A percentile compares a stretch with the other conserved stretches of the same genome.
These are phyloP conservation scores for Eutypa lata DNA, from an alignment of 2,329 filamentous ascomycete species.

Conservation along the genomic window DNA sequence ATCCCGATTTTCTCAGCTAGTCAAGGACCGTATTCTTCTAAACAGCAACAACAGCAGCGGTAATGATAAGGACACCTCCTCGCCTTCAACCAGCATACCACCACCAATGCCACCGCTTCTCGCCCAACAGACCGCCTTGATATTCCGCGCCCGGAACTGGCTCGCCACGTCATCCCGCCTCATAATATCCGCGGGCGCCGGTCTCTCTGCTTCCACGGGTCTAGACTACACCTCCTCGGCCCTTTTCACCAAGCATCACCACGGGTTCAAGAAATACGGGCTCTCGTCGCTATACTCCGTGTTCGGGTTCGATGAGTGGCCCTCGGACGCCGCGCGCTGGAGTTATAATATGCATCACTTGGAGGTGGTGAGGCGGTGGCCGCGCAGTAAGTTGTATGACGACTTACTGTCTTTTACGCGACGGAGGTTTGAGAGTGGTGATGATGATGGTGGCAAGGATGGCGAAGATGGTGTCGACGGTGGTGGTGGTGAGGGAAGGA, in stretches of 20 bases:
- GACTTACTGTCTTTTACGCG: slow-evolving; percentile 22
- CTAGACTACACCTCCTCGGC: slow-evolving; percentile 29
- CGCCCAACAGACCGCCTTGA: too few relatives aligned
- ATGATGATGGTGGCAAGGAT: too few relatives aligned
- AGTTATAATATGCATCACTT: slow-evolving; percentile 31
- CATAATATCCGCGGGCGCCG: slow-evolving; percentile 30
- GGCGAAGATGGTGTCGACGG: too few relatives aligned
- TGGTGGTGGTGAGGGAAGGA: too few relatives aligned
- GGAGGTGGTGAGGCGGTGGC: slow-evolving; percentile 24
- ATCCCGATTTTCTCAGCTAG: slow-evolving; percentile 3
- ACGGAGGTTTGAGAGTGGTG: slow-evolving; percentile 9
- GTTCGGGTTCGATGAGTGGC: slow-evolving; percentile 29
- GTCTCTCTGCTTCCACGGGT: slow-evolving; percentile 31
- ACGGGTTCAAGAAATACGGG: slow-evolving; percentile 24
- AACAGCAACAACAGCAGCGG: too few relatives aligned
- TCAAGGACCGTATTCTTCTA: slow-evolving; percentile 1
- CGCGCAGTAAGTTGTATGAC: slow-evolving; percentile 18
- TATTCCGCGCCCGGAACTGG: slow-evolving; percentile 11
- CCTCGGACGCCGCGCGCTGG: slow-evolving; percentile 26
- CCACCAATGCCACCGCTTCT: too few relatives aligned
- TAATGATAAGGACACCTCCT: too few relatives aligned
- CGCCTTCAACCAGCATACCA: too few relatives aligned
- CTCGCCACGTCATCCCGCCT: slow-evolving; percentile 21
- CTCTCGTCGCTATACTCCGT: slow-evolving; percentile 29
- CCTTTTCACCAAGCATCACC: slow-evolving; percentile 28